These are phyloP conservation scores for Penicillium sp. DNA, from an alignment of 2,329 filamentous ascomycete genomes.

Conservation along the genomic window DNA sequence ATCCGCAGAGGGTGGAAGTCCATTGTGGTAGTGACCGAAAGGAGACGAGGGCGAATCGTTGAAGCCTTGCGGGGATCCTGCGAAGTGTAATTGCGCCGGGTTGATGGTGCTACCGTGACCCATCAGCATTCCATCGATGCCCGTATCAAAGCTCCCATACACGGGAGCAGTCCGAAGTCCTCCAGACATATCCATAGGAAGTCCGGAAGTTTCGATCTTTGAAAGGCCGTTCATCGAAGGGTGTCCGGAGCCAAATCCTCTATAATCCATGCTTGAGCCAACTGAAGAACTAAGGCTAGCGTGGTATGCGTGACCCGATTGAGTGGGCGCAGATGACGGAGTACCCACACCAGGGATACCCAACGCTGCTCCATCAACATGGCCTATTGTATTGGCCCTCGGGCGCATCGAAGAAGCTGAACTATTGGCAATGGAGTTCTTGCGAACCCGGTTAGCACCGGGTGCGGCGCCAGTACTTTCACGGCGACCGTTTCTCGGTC, in stretches of 20 bases:
- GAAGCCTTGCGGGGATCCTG: slow-evolving; percentile 64
- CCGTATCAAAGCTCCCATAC: slow-evolving; percentile 67
- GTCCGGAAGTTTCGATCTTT: slow-evolving; percentile 76
- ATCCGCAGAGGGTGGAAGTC: slow-evolving; percentile 55
- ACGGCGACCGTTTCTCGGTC: slow-evolving; percentile 76
- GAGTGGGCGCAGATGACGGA: slow-evolving; percentile 25
- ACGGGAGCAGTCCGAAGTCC: slow-evolving; percentile 77
- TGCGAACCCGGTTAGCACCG: slow-evolving; percentile 73
- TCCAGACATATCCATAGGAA: slow-evolving; percentile 64
- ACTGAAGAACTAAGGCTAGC: slow-evolving; percentile 66
- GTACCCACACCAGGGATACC: slow-evolving; percentile 53
- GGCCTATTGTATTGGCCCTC: slow-evolving; percentile 92
- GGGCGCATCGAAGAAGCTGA: slow-evolving; percentile 67
- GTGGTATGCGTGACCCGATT: slow-evolving; percentile 63
- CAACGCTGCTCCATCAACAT: slow-evolving; percentile 75
- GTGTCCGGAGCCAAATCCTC: slow-evolving; percentile 57
- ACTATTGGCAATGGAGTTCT: slow-evolving; percentile 77
- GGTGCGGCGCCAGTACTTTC: slow-evolving; percentile 75
- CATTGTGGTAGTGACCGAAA: slow-evolving; percentile 47
- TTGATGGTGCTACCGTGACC: slow-evolving; percentile 62
- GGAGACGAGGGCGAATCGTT: slow-evolving; percentile 43
- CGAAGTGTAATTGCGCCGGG: slow-evolving; percentile 74
- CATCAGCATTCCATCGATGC: slow-evolving; percentile 69
- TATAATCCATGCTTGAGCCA: slow-evolving; percentile 59
- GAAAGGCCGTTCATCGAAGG: slow-evolving; percentile 66